Conservation (phyloP, 2,329 filamentous ascomycete genomes). For the Coleophoma crateriformis region DNA sequence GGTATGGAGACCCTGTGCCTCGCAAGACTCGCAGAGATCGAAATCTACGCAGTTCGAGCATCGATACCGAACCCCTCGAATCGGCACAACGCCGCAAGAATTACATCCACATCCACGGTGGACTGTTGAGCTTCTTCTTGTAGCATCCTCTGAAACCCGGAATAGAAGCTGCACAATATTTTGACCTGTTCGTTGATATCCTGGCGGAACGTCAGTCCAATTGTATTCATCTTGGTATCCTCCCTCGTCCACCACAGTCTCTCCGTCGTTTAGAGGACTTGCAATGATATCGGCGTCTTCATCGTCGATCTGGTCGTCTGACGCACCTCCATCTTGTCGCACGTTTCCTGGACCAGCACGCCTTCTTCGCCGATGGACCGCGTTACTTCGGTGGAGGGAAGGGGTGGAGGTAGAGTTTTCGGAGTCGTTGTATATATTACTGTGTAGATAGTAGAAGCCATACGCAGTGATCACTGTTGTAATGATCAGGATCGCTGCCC, state of each 20-base stretch:
- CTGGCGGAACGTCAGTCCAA: constrained; percentile 19
- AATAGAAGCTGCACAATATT: constrained; percentile 84
- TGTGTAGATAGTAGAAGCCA: constrained; percentile 54
- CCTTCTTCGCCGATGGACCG: constrained; percentile 47
- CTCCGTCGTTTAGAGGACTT: constrained; percentile 22
- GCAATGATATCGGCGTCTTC: constrained; percentile 19
- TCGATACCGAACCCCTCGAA: constrained; percentile 86
- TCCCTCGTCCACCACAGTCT: constrained; percentile 25
- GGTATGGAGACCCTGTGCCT: constrained; percentile 66
- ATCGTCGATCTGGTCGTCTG: constrained; percentile 20
- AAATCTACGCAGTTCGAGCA: constrained; percentile 96
- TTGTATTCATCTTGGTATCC: constrained; percentile 17
- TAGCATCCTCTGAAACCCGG: constrained; percentile 89
- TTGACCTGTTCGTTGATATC: constrained; percentile 52
- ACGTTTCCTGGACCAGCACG: constrained; percentile 30
- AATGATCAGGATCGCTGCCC: constrained; percentile 48
- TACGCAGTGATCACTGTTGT: constrained; percentile 52
- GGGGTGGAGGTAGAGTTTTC: constrained; percentile 15
- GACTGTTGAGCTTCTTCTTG: constrained; percentile 79
- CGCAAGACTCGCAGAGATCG: constrained; percentile 91
- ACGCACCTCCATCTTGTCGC: constrained; percentile 30
- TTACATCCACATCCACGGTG: constrained; percentile 93
- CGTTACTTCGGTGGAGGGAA: constrained; percentile 59
- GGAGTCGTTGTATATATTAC: constrained; percentile 25
- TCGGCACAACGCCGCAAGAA: constrained; percentile 79